Evolutionary conservation across 768 basidiomycete species (phyloP).

Genomic region (Paxillus rubicundulus): DNA sequence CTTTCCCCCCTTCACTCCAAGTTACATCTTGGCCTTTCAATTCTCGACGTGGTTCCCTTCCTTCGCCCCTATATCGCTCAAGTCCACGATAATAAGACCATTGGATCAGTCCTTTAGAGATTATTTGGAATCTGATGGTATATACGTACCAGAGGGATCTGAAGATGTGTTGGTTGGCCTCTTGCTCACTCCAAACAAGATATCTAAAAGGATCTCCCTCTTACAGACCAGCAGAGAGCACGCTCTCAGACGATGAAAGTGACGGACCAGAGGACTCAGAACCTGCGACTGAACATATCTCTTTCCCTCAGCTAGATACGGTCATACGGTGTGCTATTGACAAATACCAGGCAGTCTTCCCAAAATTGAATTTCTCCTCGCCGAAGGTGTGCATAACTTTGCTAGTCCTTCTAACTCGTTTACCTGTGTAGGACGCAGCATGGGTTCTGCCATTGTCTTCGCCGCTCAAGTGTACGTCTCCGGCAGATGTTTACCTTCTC

Average conservation of each 20-base stretch:
- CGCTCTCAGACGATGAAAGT: constrained; percentile 58
- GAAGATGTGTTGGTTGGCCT: constrained; percentile 61
- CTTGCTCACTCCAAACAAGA: not conserved
- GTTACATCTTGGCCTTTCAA: constrained; percentile 68
- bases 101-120: constrained; percentile 58
- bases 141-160: constrained; percentile 78
- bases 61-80: constrained; percentile 63
- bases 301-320: constrained; percentile 82
- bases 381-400: constrained; percentile 59
- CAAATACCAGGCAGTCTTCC: constrained; percentile 82
- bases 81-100: constrained; percentile 72
- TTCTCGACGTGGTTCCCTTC: constrained; percentile 83
- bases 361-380: constrained; percentile 96
- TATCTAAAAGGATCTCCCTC: not conserved
- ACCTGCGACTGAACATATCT: constrained; percentile 40
- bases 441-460: constrained; percentile 86
- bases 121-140: constrained; percentile 82
- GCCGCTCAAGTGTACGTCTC: constrained; percentile 82
- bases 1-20: constrained; percentile 52
- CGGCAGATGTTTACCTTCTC: constrained; percentile 87
- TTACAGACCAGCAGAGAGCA: constrained; percentile 49
- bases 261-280: constrained; percentile 39
- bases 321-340: constrained; percentile 64
- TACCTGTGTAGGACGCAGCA: constrained; percentile 67
- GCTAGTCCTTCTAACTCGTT: not conserved